phyloP scores from a whole-genome alignment of 1,284 basidiomycete species.

The Marasmius tenuissimus region DNA sequence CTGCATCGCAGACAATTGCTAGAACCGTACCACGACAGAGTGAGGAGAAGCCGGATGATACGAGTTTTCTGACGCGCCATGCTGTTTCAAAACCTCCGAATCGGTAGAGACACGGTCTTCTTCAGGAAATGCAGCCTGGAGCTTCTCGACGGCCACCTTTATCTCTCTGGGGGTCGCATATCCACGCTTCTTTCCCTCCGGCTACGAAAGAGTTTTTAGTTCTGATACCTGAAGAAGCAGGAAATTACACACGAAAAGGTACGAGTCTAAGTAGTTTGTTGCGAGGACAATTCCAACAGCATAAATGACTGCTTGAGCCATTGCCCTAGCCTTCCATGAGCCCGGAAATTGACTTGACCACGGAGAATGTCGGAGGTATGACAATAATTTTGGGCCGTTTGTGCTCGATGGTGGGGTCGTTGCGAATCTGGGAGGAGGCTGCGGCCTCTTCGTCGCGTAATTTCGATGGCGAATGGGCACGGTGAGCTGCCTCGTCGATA shows the following conservation, averaged over 20 bases:
- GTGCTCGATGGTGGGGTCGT: neutral
- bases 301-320: constrained; percentile 35
- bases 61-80: constrained; percentile 69
- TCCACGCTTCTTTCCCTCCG: constrained; percentile 15
- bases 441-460: too few relatives aligned
- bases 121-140: constrained; percentile 47
- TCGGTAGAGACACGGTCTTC: constrained; percentile 49
- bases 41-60: constrained; percentile 68
- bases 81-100: constrained; percentile 44
- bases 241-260: constrained; percentile 26
- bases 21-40: constrained; percentile 53
- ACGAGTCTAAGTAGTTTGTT: constrained; percentile 25
- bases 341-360: constrained; percentile 38
- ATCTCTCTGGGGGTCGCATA: constrained; percentile 52
- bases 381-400: neutral
- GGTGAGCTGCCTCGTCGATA: too few relatives aligned
- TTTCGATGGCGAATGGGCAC: too few relatives aligned
- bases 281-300: constrained; percentile 31
- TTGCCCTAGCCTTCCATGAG: constrained; percentile 25
- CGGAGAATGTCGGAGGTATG: constrained; percentile 30
- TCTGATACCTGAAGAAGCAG: neutral
- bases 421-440: neutral
- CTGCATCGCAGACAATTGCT: constrained; percentile 9
- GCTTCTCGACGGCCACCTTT: constrained; percentile 52
- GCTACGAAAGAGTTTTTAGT: neutral